Evolutionary conservation across 305 asterid species (phyloP).

Genomic region (Solanum hybrid): DNA sequence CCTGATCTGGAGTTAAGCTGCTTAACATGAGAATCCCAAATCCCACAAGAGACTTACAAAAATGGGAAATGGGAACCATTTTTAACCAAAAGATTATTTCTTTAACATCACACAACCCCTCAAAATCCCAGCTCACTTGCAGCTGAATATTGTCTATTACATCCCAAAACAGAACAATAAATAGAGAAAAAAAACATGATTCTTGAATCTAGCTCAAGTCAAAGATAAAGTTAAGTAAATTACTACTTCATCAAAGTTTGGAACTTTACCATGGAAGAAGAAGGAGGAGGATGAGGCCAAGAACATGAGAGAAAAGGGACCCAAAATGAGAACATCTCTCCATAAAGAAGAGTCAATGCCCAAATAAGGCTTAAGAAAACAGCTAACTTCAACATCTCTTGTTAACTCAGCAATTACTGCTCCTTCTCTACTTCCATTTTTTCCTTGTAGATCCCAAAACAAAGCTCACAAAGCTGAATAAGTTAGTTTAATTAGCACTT

Average conservation of each 20-base stretch:
- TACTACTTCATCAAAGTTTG: not conserved
- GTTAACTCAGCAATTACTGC: not conserved
- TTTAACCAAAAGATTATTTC: not conserved
- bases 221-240: not conserved
- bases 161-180: not conserved
- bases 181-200: not conserved
- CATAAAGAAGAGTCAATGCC: conserved; percentile 70
- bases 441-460: not conserved
- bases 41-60: not conserved
- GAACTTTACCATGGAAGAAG: conserved; percentile 18
- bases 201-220: not conserved
- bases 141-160: not conserved
- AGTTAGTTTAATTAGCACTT: not conserved
- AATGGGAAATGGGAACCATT: not conserved
- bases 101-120: not conserved
- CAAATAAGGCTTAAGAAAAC: conserved; percentile 50
- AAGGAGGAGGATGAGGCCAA: conserved; percentile 70
- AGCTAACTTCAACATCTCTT: conserved; percentile 43
- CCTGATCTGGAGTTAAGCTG: not conserved
- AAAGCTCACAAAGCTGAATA: not conserved
- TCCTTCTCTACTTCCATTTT: not conserved
- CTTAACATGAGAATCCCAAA: not conserved
- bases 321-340: conserved; percentile 89
- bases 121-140: not conserved
- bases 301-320: conserved; percentile 68